Conservation (phyloP, 805 yeast genomes). For the Clavispora phyllophila region DNA sequence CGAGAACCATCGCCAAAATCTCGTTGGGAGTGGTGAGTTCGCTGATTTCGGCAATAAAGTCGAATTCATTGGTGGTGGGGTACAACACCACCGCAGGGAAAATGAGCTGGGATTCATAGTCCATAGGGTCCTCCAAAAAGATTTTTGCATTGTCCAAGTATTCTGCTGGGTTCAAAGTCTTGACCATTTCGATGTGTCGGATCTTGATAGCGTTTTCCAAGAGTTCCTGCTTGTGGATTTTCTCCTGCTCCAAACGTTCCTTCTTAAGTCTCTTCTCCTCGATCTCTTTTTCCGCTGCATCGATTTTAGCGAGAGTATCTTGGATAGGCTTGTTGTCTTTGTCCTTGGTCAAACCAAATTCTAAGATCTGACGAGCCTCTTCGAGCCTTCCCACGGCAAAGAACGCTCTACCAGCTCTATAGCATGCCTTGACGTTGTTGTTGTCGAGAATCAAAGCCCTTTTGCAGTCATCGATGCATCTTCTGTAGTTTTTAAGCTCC, state of each 20-base stretch:
- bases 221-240: slow-evolving; percentile 36
- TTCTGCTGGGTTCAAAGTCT: slow-evolving; percentile 52
- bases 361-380: slow-evolving; percentile 64
- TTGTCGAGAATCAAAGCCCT: slow-evolving; percentile 62
- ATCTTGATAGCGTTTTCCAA: slow-evolving; percentile 56
- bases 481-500: slow-evolving; percentile 77
- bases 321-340: slow-evolving; percentile 53
- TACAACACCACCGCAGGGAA: slow-evolving; percentile 77
- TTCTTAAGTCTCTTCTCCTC: slow-evolving; percentile 27
- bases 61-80: slow-evolving; percentile 82
- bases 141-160: slow-evolving; percentile 47
- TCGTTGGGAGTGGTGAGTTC: slow-evolving; percentile 68
- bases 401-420: slow-evolving; percentile 79
- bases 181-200: slow-evolving; percentile 50
- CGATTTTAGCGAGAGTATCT: slow-evolving; percentile 40
- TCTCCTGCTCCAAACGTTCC: slow-evolving; percentile 36
- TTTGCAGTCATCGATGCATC: slow-evolving; percentile 82
- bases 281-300: slow-evolving; percentile 32
- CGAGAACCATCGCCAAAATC: slow-evolving; percentile 49
- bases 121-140: slow-evolving; percentile 57
- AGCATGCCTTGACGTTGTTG: slow-evolving; percentile 76
- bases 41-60: slow-evolving; percentile 68
- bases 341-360: slow-evolving; percentile 63
- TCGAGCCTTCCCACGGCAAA: slow-evolving; percentile 59
- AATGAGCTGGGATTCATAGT: slow-evolving; percentile 72